Evolutionary conservation across 2,329 filamentous ascomycete species (phyloP), one percentile per base, ranked within the genome.

Genomic region (Pestalotiopsis sp.): DNA sequence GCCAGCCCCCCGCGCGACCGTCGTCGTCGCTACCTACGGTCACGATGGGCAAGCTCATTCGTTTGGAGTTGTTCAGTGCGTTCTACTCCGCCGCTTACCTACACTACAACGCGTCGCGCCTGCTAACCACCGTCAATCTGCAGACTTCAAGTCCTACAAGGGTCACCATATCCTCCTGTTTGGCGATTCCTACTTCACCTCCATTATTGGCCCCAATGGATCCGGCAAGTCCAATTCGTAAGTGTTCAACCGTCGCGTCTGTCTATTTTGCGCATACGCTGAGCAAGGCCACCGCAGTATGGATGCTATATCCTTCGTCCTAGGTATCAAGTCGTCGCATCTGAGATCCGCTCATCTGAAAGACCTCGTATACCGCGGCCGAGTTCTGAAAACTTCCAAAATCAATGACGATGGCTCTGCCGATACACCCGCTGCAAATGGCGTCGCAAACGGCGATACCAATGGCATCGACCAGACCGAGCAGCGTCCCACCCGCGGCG

Each of bases 61-160:
- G 94, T 71, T 90, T 99, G 66, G 95, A 98, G 86, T 87, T 99
- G 71, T 97, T 92, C 84, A 98, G 94, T 96, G 86, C 73, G 91
- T 84, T 17, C 27, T 49, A 59, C n/a, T 61, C 66, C 61, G 31
- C 64, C 9, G 17, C 36, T 41, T 14, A 66, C 74, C 73, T 62
- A 67, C 68, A 59, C 59, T 13, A 69, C 67, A 41, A 36, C 45
- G 45, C 45, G 45, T 52, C 62, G 27, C 59, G 59, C 59, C 58
- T 25, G 12, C 27, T 64, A 67, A 65, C 69, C 74, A 77, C 61
- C 74, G 81, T 63, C 68, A 61, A 52, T 6, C 25, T 63, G 36
- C 77, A 96, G 93, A 99, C 85, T 99, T 99, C 90, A 99, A 99
- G 85, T 98, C 96, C 76, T 99, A 99, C 86, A 97, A 97, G 82